Conservation (phyloP, 352 stramenopile species). For the Phytophthora cryptogea region DNA sequence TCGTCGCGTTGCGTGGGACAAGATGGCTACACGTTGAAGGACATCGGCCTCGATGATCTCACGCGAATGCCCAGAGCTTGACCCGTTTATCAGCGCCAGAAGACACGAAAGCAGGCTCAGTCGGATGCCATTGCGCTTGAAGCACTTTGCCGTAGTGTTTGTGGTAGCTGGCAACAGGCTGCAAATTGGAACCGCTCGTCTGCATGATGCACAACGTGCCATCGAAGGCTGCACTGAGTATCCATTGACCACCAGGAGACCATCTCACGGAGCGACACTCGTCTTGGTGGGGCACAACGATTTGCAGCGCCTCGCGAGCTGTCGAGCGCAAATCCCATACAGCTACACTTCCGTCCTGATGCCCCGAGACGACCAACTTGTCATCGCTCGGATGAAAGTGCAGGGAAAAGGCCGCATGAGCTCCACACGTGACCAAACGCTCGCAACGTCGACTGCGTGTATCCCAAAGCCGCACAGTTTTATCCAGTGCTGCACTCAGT, state of each 20-base stretch:
- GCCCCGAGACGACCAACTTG: constrained; percentile 45
- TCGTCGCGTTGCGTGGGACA: constrained; percentile 15
- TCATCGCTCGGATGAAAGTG: constrained; percentile 46
- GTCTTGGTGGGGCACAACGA: constrained; percentile 43
- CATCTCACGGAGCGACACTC: constrained; percentile 70
- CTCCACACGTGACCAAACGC: constrained; percentile 44
- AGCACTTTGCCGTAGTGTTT: constrained; percentile 74
- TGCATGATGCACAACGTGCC: constrained; percentile 55
- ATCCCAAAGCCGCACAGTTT: constrained; percentile 76
- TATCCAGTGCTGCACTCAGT: constrained; percentile 57
- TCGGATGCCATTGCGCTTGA: constrained; percentile 68
- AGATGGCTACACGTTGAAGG: constrained; percentile 25
- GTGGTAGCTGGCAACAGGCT: constrained; percentile 54
- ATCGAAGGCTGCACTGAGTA: constrained; percentile 68
- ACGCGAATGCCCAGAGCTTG: constrained; percentile 63
- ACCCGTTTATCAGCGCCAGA: constrained; percentile 68
- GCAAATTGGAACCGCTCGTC: constrained; percentile 22
- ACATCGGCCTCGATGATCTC: constrained; percentile 5
- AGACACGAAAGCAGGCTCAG: constrained; percentile 56
- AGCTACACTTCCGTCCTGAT: constrained; percentile 62
- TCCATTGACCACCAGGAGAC: constrained; percentile 59
- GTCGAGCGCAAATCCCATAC: constrained; percentile 70
- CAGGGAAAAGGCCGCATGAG: constrained; percentile 47
- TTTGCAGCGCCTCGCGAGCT: constrained; percentile 30
- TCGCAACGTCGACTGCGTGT: constrained; percentile 52